These are phyloP conservation scores for Taxillus chinensis DNA, from an alignment of 164 flowering plant species.

Conservation along the genomic window DNA sequence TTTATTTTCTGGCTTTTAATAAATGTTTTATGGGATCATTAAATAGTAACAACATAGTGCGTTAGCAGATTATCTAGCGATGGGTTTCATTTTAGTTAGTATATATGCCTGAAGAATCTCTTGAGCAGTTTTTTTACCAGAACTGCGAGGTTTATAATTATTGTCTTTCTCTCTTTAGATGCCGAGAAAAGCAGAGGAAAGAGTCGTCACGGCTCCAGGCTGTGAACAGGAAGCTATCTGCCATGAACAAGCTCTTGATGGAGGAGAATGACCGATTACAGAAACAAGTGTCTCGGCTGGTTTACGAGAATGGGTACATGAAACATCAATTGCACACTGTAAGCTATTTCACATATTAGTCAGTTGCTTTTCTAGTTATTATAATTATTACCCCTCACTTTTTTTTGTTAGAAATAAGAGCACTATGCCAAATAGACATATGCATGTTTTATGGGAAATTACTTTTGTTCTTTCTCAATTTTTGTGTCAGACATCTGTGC, in stretches of 20 bases:
- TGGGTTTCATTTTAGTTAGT: no score
- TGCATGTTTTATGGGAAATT: not conserved
- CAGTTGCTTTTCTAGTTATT: not conserved
- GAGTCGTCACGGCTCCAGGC: slow-evolving; percentile 75
- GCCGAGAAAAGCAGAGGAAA: slow-evolving; percentile 87
- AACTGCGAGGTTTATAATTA: no score
- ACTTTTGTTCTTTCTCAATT: not conserved
- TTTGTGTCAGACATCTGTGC: slow-evolving; percentile 34
- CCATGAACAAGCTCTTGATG: slow-evolving; percentile 90
- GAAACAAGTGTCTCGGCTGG: slow-evolving; percentile 80
- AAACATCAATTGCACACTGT: slow-evolving; percentile 56
- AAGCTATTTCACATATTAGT: slow-evolving; percentile 8
- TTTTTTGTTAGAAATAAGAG: no score
- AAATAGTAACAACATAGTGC: no score
- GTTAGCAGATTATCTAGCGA: no score
- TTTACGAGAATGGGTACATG: slow-evolving; percentile 77
- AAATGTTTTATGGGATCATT: no score
- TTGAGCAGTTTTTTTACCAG: no score
- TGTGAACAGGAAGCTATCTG: slow-evolving; percentile 70
- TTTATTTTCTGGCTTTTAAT: no score
- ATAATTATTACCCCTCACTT: not conserved
- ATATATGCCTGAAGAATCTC: no score
- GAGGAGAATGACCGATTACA: slow-evolving; percentile 89
- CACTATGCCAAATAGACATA: not conserved
- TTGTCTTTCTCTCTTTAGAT: slow-evolving; percentile 24